Conservation (phyloP, 768 basidiomycete genomes). For the Suillus plorans region DNA sequence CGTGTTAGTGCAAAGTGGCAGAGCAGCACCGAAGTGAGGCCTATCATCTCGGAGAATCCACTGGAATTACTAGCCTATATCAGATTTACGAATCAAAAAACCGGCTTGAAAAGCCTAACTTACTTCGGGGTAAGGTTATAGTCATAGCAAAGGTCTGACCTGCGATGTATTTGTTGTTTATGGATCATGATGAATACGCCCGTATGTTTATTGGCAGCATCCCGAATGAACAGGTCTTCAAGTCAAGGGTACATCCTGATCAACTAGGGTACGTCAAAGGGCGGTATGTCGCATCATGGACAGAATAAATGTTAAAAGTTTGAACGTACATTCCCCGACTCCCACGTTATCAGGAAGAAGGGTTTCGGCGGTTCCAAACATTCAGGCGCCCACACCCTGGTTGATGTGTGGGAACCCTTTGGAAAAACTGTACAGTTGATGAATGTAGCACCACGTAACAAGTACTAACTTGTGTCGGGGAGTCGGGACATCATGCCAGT, state of each 20-base stretch:
- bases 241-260: slow-evolving; percentile 23
- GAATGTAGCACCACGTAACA: no score
- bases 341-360: no score
- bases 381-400: no score
- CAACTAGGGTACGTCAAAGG: slow-evolving; percentile 45
- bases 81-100: slow-evolving; percentile 44
- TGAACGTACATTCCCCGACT: slow-evolving; percentile 33
- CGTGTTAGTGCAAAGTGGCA: not conserved
- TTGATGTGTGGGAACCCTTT: no score
- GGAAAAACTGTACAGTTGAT: no score
- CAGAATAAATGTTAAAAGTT: not conserved
- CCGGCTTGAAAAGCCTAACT: slow-evolving; percentile 37
- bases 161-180: not conserved
- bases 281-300: slow-evolving; percentile 49
- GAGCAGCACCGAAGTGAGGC: not conserved
- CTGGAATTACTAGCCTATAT: slow-evolving; percentile 19
- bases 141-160: slow-evolving; percentile 45
- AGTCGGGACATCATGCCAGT: no score
- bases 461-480: no score
- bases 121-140: slow-evolving; percentile 43
- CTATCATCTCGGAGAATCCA: not conserved
- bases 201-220: slow-evolving; percentile 8
- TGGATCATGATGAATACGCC: not conserved
- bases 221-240: slow-evolving; percentile 7
- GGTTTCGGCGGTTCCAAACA: no score